Evolutionary conservation across 2,329 filamentous ascomycete species (phyloP), one percentile per base, ranked within the genome.

Genomic region (Penicillium sp.): DNA sequence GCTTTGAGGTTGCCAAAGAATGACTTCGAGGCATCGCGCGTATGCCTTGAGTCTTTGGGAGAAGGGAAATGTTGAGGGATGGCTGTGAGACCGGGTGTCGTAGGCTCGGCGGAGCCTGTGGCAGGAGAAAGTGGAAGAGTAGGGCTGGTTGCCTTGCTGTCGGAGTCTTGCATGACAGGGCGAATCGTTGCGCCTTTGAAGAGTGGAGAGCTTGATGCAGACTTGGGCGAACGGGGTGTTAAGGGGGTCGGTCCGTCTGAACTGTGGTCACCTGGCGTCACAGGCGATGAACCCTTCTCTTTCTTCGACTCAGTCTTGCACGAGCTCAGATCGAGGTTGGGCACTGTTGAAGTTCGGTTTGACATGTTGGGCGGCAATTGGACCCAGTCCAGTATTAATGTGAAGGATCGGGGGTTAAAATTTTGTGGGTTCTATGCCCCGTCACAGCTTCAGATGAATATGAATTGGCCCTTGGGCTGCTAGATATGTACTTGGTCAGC

Each of bases 1-100:
- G 77, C 77, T 67, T 78, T 80, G 43, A 80, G 68, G 56, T 73
- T 79, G 13, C 77, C 75, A 58, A 80, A 80, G 55, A 80, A 79
- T 3, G 77, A 78, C 49, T 73, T 76, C 3, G 78, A 80, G 4
- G 73, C 66, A 59, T 80, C 78, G 55, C 78, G 75, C 15, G 66
- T 67, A 59, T 80, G 78, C 58, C 76, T 77, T 7, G 73, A 63
- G 46, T 77, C 70, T 60, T 72, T 75, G 10, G 77, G 73, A 1
- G 77, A 79, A 21, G 76, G 72, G 54, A 78, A 77, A 49, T 76
- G 75, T 62, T 75, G 77, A 37, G 77, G 77, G 57, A 80, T 78
- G 10, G 77, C 76, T 7, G 77, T 79, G 43, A 80, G 70, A 17
- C 71, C 72, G n/a, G 77, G 77, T 25, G 77, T 79, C 40, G 65